phyloP scores from a whole-genome alignment of 2,329 filamentous ascomycete genomes.

The Paecilomyces sp. region DNA sequence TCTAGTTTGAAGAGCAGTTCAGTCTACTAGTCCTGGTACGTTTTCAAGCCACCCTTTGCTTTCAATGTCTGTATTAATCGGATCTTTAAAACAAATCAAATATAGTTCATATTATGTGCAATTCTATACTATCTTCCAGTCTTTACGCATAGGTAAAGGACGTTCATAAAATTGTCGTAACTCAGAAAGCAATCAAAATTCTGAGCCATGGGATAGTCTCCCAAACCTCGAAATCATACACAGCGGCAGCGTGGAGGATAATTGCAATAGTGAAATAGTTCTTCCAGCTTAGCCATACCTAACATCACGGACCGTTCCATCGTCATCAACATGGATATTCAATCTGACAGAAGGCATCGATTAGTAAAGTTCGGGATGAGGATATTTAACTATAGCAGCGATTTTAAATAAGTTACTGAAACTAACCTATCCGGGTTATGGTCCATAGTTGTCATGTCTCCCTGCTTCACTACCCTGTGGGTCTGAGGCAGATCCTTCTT shows the following conservation, averaged over 20 bases:
- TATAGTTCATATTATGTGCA: neutral
- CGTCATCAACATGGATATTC: conserved; percentile 38
- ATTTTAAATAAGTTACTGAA: neutral
- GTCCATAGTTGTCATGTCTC: conserved; percentile 33
- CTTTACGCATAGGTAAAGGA: neutral
- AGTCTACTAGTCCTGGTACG: neutral
- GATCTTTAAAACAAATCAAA: neutral
- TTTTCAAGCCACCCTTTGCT: neutral
- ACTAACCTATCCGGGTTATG: conserved; percentile 35
- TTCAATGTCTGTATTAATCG: neutral
- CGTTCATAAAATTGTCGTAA: neutral
- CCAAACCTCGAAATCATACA: neutral
- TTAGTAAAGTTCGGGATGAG: neutral
- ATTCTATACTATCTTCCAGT: neutral
- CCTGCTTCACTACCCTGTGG: conserved; percentile 37
- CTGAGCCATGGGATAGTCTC: neutral
- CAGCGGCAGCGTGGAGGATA: neutral
- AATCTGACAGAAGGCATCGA: conserved; percentile 21
- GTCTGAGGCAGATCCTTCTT: conserved; percentile 39
- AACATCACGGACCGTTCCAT: conserved; percentile 38
- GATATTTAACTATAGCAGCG: neutral
- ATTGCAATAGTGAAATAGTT: neutral
- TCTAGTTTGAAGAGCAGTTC: neutral
- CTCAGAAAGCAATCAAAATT: neutral
- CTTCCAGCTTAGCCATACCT: conserved; percentile 25